Base-by-base conservation (phyloP, 176 grass and related monocot genomes). In the Cenchrus fungigraminus region DNA sequence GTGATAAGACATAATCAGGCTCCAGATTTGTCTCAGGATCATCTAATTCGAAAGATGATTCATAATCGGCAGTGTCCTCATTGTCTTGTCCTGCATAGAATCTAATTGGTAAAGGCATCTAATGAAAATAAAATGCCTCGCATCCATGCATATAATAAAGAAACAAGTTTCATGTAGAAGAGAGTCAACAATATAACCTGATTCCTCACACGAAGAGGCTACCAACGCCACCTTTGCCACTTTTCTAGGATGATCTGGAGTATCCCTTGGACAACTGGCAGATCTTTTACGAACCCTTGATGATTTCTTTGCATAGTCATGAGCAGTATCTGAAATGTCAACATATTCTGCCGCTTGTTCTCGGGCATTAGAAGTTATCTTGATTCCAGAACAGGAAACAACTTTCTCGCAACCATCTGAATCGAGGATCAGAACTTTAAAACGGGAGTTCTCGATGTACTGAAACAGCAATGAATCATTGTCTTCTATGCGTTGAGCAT, bases 371-470 rank as follows among this genome's bases (percentile, higher is more conserved):
- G 56, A 20, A 3, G 1, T 43, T 8, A 29, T 81, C 57, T 47
- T 74, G n/a, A 77, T 78, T 46, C 64, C 52, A 42, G 60, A 20
- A 85, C 79, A 74, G 15, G 73, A 31, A 19, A 65, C 32, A 0
- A 63, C 73, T 86, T 86, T 87, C 78, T 90, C 82, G 28, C 50
- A 75, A 12, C 68, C 83, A 17, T 20, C 73, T 2, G 65, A 17
- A 76, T 91, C 81, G 3, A 93, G 63, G 20, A 92, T 89, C 59
- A 68, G 20, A 51, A 87, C 88, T 54, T 87, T 49, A 59, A 89
- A 96, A 43, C 8, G 29, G 14, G 66, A 79, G 2, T 77, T 44
- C 20, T 60, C 81, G 3, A 71, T 50, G 19, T 79, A 70, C 6
- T 49, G 77, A 29, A 95, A 95, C 76, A 89, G 1, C 63, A 95